phyloP scores from a whole-genome alignment of 2,329 filamentous ascomycete genomes.

The Graphilbum fragrans region DNA sequence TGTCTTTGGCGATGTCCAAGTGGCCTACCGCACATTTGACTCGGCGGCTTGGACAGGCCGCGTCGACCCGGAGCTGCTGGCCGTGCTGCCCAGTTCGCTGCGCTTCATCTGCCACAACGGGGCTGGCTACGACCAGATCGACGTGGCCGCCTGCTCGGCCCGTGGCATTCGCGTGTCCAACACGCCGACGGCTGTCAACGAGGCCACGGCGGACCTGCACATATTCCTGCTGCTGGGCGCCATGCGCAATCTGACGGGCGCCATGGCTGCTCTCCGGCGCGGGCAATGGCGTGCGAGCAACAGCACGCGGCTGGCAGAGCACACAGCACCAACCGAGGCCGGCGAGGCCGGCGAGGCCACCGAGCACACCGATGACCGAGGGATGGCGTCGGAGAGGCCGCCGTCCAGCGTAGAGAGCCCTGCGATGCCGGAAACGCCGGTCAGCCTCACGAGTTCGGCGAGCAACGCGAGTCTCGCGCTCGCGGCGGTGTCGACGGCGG shows the following conservation, averaged over 20 bases:
- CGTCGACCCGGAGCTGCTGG: conserved; percentile 59
- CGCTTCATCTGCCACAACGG: conserved; percentile 52
- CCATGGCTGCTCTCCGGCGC: conserved; percentile 52
- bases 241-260: conserved; percentile 57
- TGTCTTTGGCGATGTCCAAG: conserved; percentile 7
- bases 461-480: too few relatives aligned
- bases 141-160: conserved; percentile 57
- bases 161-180: conserved; percentile 63
- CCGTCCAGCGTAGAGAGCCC: too few relatives aligned
- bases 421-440: too few relatives aligned
- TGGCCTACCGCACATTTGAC: conserved; percentile 48
- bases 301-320: too few relatives aligned
- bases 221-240: conserved; percentile 76
- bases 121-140: conserved; percentile 77
- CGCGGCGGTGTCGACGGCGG: too few relatives aligned
- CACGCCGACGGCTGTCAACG: conserved; percentile 68
- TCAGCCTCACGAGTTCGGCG: too few relatives aligned
- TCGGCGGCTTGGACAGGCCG: conserved; percentile 53
- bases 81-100: conserved; percentile 38
- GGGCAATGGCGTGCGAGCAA: conserved; percentile 48
- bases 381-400: too few relatives aligned
- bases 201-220: conserved; percentile 70
- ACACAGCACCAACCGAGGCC: too few relatives aligned
- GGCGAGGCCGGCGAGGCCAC: too few relatives aligned
- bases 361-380: too few relatives aligned